Evolutionary conservation across 805 yeast genomes (phyloP), one percentile per base, ranked within the genome.

Genomic region (Starmerella stellata): DNA sequence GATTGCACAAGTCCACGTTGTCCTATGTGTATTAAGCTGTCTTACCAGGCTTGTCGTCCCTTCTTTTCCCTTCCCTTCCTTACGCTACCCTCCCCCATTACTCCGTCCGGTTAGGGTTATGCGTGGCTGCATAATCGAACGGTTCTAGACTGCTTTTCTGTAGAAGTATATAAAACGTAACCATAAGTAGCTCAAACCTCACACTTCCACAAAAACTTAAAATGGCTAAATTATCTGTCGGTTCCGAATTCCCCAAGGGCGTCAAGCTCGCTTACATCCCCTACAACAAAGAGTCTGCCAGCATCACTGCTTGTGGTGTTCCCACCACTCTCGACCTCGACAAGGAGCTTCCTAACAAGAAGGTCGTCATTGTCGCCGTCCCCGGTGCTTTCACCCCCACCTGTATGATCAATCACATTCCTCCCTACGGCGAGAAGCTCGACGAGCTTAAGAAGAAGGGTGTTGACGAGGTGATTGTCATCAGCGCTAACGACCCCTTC

Each of bases 351-450:
- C 43, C 52, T 17, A 53, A 48, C 51, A 71, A 72, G 63, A 72
- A 66, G 50, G 70, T 75, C 24, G 72, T 78, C 32, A 62, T 79
- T 49, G 80, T 81, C 24, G 67, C 78, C 42, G 83, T 79, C 25
- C 90, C 92, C 44, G 92, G 85, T 45, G 90, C 93, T 9, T 80
- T 78, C 66, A 78, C 93, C 21, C 92, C 87, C 40, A 72, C 87
- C 5, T 78, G 90, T 59, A 66, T 78, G 36, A 70, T 67, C 37
- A 64, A 69, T 50, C 90, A 78, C 58, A 67, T 78, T 43, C 87
- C 87, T 40, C 79, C 74, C 19, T 76, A 61, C 62, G 56, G 76
- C 41, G 52, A 60, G 42, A 61, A 70, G 45, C 55, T 68, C 39
- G 55, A 54, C 18, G 67, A 69, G 39, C 67, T 79, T 53, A 58